These are phyloP conservation scores for Kokia cookei DNA, from an alignment of 441 rosid genomes.

Conservation along the genomic window DNA sequence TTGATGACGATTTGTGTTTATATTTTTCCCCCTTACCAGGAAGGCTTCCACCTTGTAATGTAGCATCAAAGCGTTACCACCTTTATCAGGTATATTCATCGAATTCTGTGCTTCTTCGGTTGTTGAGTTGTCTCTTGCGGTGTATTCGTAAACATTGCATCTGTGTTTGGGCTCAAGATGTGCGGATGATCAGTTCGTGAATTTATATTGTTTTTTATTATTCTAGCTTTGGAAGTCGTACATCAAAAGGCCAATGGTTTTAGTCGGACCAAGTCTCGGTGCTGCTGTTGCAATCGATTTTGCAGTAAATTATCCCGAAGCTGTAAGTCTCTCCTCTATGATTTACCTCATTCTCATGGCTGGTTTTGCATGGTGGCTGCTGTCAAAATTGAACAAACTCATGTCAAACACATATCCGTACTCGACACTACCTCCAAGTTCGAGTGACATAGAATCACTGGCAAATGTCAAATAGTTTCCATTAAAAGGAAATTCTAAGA, in stretches of 20 bases:
- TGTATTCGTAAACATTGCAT: background rate
- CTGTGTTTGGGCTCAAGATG: background rate
- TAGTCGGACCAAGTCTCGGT: conserved; percentile 81
- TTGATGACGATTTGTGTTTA: background rate
- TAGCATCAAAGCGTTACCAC: conserved; percentile 52
- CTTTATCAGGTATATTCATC: conserved; percentile 38
- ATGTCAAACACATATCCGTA: background rate
- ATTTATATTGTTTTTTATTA: background rate
- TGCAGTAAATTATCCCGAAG: conserved; percentile 53
- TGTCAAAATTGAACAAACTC: background rate
- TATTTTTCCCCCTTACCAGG: conserved; percentile 19
- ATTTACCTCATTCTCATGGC: background rate
- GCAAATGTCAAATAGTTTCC: background rate
- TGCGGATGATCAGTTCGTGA: background rate
- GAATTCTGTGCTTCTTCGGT: background rate
- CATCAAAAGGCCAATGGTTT: conserved; percentile 58
- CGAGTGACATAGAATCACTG: background rate
- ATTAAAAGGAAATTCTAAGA: background rate
- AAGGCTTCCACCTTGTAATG: conserved; percentile 52
- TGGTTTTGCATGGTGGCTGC: too few species aligned
- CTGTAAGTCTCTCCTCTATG: conserved; percentile 27
- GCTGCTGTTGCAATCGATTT: conserved; percentile 65
- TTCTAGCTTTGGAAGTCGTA: conserved; percentile 59
- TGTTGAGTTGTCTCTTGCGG: background rate
- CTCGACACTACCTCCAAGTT: background rate